Evolutionary conservation across 306 rosid species (phyloP).

Genomic region (Castanospermum australe): DNA sequence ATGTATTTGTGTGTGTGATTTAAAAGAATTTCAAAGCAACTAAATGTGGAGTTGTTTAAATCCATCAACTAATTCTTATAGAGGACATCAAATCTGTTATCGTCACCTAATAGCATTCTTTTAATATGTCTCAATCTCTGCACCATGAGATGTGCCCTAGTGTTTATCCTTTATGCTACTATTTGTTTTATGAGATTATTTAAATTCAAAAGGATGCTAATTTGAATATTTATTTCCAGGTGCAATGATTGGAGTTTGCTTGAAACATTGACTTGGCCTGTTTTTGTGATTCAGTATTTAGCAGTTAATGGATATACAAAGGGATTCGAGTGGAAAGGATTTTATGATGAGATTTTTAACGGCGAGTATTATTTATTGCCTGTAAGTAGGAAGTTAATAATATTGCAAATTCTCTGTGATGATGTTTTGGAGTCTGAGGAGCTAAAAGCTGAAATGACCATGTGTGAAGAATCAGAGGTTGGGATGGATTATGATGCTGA

Average conservation of each 20-base stretch:
- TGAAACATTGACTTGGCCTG: constrained; percentile 91
- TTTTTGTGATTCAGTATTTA: constrained; percentile 65
- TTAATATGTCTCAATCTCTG: background rate
- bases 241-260: constrained; percentile 82
- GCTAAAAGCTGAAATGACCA: constrained; percentile 71
- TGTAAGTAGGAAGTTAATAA: constrained; percentile 64
- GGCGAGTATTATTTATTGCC: constrained; percentile 74
- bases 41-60: background rate
- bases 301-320: constrained; percentile 60
- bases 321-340: constrained; percentile 74
- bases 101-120: background rate
- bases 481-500: constrained; percentile 72
- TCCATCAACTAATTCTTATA: background rate
- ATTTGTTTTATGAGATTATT: background rate
- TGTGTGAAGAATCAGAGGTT: constrained; percentile 77
- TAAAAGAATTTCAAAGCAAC: background rate
- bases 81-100: background rate
- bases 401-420: constrained; percentile 84
- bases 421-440: constrained; percentile 72
- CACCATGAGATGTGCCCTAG: background rate
- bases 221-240: constrained; percentile 45
- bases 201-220: background rate
- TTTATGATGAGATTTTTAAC: constrained; percentile 57
- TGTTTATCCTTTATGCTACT: background rate
- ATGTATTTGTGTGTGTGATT: too few relatives aligned